A percentile compares a stretch with the other conserved stretches of the same genome.
Conservation (phyloP, 164 flowering plant genomes). For the Euptelea pleiosperma region DNA sequence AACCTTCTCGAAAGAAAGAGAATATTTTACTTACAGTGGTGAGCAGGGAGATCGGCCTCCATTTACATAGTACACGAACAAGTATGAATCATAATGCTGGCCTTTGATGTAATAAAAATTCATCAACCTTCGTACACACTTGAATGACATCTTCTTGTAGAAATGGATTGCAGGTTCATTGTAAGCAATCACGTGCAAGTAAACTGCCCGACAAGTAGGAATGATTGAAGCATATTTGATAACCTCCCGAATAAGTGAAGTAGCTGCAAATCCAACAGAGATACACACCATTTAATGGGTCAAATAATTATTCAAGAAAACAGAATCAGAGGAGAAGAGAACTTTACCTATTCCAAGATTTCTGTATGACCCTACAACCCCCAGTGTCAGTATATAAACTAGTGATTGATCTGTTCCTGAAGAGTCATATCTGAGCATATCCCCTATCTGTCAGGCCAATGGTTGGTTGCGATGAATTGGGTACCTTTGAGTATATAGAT, state of each 20-base stretch:
- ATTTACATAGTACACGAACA: slow-evolving; percentile 81
- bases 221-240: slow-evolving; percentile 69
- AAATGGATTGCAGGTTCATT: slow-evolving; percentile 80
- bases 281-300: neutral
- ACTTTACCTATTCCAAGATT: slow-evolving; percentile 84
- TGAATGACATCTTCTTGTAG: slow-evolving; percentile 84
- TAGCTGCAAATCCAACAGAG: slow-evolving; percentile 50
- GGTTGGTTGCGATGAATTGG: slow-evolving; percentile 1
- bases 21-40: slow-evolving; percentile 62
- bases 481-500: neutral
- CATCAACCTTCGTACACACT: slow-evolving; percentile 58
- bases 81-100: slow-evolving; percentile 77
- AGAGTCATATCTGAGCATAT: slow-evolving; percentile 58
- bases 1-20: neutral
- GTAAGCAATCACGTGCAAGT: slow-evolving; percentile 89
- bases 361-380: slow-evolving; percentile 80
- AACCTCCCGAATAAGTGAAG: slow-evolving; percentile 70
- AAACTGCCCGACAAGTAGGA: slow-evolving; percentile 73
- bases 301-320: neutral
- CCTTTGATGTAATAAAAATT: slow-evolving; percentile 77
- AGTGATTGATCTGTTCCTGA: slow-evolving; percentile 57
- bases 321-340: slow-evolving; percentile 7
- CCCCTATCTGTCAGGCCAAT: slow-evolving; percentile 59
- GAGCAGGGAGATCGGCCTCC: slow-evolving; percentile 96
- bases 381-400: slow-evolving; percentile 85